Evolutionary conservation across 2,329 filamentous ascomycete genomes (phyloP).

Genomic region (Leptoxyphium fumago): DNA sequence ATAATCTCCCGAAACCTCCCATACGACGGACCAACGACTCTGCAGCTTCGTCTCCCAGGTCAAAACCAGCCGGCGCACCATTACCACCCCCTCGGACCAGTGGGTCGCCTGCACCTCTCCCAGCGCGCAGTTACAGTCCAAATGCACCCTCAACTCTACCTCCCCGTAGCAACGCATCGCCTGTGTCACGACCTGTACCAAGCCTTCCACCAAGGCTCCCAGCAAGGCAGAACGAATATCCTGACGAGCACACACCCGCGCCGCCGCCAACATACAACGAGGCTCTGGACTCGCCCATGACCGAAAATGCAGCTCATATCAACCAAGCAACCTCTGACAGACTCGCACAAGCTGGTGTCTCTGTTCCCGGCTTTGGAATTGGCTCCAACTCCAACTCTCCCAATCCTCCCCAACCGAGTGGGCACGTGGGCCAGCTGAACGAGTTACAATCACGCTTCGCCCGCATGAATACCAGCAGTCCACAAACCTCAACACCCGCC

Average conservation of each 20-base stretch:
- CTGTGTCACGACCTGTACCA: slow-evolving; percentile 31
- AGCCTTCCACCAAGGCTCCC: slow-evolving; percentile 55
- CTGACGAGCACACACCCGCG: slow-evolving; percentile 28
- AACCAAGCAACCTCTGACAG: slow-evolving; percentile 49
- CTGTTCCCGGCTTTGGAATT: slow-evolving; percentile 66
- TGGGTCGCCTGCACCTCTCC: slow-evolving; percentile 10
- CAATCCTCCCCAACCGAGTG: not conserved
- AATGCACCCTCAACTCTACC: slow-evolving; percentile 8
- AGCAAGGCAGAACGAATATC: slow-evolving; percentile 46
- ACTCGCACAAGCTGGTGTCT: slow-evolving; percentile 59
- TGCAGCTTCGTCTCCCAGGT: slow-evolving; percentile 11
- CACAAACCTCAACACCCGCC: slow-evolving; percentile 2
- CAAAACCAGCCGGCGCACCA: slow-evolving; percentile 8
- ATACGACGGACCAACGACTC: slow-evolving; percentile 29
- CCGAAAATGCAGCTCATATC: slow-evolving; percentile 19
- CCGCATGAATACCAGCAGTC: slow-evolving; percentile 21
- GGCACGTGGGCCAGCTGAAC: slow-evolving; percentile 34
- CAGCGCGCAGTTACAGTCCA: slow-evolving; percentile 5
- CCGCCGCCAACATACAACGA: slow-evolving; percentile 37
- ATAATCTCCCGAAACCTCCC: slow-evolving; percentile 57
- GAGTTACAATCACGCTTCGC: slow-evolving; percentile 55
- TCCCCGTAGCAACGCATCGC: slow-evolving; percentile 12
- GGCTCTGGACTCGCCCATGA: slow-evolving; percentile 15
- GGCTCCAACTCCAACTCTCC: slow-evolving; percentile 22
- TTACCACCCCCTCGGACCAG: slow-evolving; percentile 1